Evolutionary conservation across 306 rosid genomes (phyloP), one percentile per base, ranked within the genome.

Genomic region (Urtica urens): DNA sequence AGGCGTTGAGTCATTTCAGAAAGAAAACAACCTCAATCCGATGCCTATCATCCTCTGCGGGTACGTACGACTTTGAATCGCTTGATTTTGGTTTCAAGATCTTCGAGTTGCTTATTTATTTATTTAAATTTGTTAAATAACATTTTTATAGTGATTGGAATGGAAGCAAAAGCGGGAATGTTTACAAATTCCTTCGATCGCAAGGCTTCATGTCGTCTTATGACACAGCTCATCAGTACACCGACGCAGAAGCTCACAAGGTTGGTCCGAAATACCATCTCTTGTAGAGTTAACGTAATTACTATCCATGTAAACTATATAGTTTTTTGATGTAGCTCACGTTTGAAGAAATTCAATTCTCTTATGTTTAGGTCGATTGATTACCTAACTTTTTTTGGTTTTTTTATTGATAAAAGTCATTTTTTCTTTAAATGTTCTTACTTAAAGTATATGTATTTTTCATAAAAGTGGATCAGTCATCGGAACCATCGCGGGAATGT

Each of bases 381-480:
- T 5, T 15, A 39, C 20, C 18, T n/a, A 39, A 4, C 44, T 39
- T 5, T 5, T 0, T 39, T 39, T n/a, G 44, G 15, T n/a, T n/a
- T 39, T 20, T 4, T 10, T 9, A 13, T 16, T 35, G 40, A 35
- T 35, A 35, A 35, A 35, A 1, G 15, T 16, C 10, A 10, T 35
- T 35, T 3, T 10, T 10, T 35, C 23, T 33, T 25, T 48, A 45
- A 4, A 58, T 40, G 14, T 29, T 56, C 30, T 48, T 49, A 24
- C 46, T 29, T 49, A 2, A 33, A 42, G 42, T 33, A 2, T 8
- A 23, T 7, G n/a, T n/a, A n/a, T 24, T n/a, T n/a, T n/a, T n/a
- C n/a, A n/a, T n/a, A n/a, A 65, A 73, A 90, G 99, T 90, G 99
- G 99, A 73, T 90, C 55, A 90, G 99, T 62, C 99, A 90, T 46